These are phyloP conservation scores for Triglochin maritima DNA, from an alignment of 106 monocot genomes.

Conservation along the genomic window DNA sequence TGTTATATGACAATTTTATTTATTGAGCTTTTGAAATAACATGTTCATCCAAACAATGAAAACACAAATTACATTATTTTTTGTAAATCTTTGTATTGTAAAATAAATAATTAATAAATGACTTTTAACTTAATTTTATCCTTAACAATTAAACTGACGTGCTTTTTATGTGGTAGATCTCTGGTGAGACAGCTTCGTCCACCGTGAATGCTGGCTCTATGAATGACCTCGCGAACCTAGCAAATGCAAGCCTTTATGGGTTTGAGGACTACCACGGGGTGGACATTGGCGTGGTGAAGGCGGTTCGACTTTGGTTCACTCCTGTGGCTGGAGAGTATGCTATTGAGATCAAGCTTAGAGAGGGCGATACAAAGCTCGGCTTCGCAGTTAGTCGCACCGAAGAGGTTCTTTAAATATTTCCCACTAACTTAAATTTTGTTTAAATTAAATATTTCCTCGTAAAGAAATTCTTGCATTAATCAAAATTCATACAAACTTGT, in stretches of 20 bases:
- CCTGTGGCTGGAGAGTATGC: slow-evolving; percentile 50
- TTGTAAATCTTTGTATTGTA: not conserved
- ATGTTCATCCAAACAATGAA: not conserved
- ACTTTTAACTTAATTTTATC: not conserved
- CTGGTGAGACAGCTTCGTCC: slow-evolving; percentile 50
- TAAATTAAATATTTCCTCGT: not conserved
- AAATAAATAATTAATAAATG: not conserved
- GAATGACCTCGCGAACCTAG: slow-evolving; percentile 53
- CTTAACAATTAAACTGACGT: not conserved
- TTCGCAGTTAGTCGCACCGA: slow-evolving; percentile 72
- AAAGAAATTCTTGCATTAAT: not conserved
- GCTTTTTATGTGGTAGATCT: slow-evolving; percentile 28
- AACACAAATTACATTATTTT: not conserved
- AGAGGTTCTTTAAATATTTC: slow-evolving; percentile 38
- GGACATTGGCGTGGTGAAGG: slow-evolving; percentile 67
- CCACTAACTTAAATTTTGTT: not conserved
- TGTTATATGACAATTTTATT: no score
- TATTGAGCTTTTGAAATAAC: no score
- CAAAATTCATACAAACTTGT: not conserved
- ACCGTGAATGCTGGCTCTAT: slow-evolving; percentile 55
- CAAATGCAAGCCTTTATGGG: slow-evolving; percentile 60
- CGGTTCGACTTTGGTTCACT: slow-evolving; percentile 66
- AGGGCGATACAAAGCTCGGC: slow-evolving; percentile 57
- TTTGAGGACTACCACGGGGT: slow-evolving; percentile 88
- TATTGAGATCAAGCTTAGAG: slow-evolving; percentile 55